Conservation (phyloP, 1,284 basidiomycete genomes). For the Lignosus rhinocerotis region DNA sequence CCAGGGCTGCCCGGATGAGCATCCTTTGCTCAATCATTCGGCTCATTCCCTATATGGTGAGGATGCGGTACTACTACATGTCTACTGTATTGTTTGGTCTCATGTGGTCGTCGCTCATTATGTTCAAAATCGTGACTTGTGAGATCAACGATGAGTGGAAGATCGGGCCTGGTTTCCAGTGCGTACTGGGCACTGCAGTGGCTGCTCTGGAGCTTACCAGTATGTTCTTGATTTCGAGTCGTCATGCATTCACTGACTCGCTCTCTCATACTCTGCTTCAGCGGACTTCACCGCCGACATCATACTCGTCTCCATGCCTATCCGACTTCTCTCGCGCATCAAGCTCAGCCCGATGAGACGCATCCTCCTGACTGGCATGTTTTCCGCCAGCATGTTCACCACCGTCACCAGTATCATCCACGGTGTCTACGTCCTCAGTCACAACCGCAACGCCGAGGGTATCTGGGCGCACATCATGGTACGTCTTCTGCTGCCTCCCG, state of each 20-base stretch:
- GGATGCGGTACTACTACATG: conserved; percentile 19
- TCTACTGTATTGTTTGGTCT: conserved; percentile 23
- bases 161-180: conserved; percentile 22
- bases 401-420: conserved; percentile 29
- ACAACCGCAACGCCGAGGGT: conserved; percentile 23
- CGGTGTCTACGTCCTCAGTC: conserved; percentile 24
- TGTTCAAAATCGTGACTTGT: conserved; percentile 29
- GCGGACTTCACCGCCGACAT: conserved; percentile 31
- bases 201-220: conserved; percentile 31
- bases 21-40: conserved; percentile 33
- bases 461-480: conserved; percentile 28
- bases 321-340: conserved; percentile 30
- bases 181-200: conserved; percentile 29
- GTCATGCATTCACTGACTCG: background rate
- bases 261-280: background rate
- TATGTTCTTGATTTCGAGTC: conserved; percentile 13
- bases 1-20: conserved; percentile 34
- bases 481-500: background rate
- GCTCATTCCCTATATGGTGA: conserved; percentile 30
- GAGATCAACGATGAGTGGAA: conserved; percentile 29
- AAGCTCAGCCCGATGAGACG: conserved; percentile 19
- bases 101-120: conserved; percentile 30
- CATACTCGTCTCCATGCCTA: conserved; percentile 28
- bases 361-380: conserved; percentile 28
- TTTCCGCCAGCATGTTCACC: conserved; percentile 31